Base-by-base conservation (phyloP, 2,329 filamentous ascomycete species). In the Pyrenophora teres region DNA sequence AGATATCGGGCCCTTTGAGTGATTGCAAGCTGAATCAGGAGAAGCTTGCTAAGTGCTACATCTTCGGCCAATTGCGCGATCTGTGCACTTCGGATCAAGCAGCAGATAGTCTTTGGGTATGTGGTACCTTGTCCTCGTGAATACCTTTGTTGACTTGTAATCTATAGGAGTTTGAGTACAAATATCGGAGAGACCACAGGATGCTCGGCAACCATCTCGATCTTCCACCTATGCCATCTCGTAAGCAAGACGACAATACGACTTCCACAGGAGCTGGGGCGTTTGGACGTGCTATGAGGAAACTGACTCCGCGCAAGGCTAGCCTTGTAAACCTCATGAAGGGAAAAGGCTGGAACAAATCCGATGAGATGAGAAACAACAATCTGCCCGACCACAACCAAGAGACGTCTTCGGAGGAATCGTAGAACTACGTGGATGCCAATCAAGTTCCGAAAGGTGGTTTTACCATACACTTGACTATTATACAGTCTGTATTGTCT, bases 261-360 rank as follows among this genome's bases (percentile, higher is more conserved):
- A 48, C 50, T 23, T 18, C 40, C 15, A 52, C 47, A 35, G 60
- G 63, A 55, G 15, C 37, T 38, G 67, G 67, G 40, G 48, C 67
- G 9, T 58, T 72, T 44, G 64, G 64, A 35, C 60, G 68, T 52
- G 68, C 68, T 19, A 61, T 71, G 18, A 60, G 69, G 39, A 72
- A 66, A 52, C 56, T 73, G 52, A 72, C 70, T 31, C 69, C 69
- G 27, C 60, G 69, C 13, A 73, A 73, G 51, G 59, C 58, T 50
- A 72, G 69, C 54, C 58, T 73, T 18, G 68, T 65, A 49, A 71
- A 71, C 21, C 40, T 73, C 15, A 54, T 73, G 31, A 73, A 69
- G 38, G 68, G 67, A 5, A 72, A 66, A 52, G 62, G 68, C 15
- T 67, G 66, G 62, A 68, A 61, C 53, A 64, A 53, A 44, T 49